phyloP scores from a whole-genome alignment of 257 asterid species.

The Coffea eugenioides region DNA sequence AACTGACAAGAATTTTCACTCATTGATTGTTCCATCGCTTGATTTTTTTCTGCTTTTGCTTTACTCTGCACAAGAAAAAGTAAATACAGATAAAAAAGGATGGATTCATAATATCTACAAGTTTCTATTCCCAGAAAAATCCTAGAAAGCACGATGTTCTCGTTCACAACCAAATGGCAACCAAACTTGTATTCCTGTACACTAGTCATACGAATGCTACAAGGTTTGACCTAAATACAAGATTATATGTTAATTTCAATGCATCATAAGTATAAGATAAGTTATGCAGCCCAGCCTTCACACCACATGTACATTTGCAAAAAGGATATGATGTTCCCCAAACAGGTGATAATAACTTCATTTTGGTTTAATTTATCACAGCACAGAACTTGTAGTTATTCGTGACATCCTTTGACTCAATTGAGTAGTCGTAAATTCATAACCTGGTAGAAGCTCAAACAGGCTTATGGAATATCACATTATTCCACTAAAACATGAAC shows the following conservation, averaged over 20 bases:
- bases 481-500: neutral
- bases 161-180: neutral
- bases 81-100: conserved; percentile 5
- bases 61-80: conserved; percentile 62
- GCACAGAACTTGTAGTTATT: neutral
- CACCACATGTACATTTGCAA: neutral
- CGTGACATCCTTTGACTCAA: neutral
- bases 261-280: neutral
- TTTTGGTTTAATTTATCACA: neutral
- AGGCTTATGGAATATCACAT: neutral
- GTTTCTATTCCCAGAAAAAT: neutral
- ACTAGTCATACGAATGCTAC: neutral
- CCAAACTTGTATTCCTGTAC: neutral
- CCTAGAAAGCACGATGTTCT: neutral
- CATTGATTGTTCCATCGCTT: conserved; percentile 91
- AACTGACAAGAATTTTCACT: conserved; percentile 95
- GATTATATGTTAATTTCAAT: neutral
- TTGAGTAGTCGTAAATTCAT: neutral
- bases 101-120: neutral
- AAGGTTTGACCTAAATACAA: neutral
- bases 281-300: neutral
- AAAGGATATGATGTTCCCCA: neutral
- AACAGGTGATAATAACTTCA: neutral
- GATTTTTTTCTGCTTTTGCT: conserved; percentile 90
- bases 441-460: neutral